Evolutionary conservation across 352 stramenopile species (phyloP).

Genomic region (Phytophthora quininea): DNA sequence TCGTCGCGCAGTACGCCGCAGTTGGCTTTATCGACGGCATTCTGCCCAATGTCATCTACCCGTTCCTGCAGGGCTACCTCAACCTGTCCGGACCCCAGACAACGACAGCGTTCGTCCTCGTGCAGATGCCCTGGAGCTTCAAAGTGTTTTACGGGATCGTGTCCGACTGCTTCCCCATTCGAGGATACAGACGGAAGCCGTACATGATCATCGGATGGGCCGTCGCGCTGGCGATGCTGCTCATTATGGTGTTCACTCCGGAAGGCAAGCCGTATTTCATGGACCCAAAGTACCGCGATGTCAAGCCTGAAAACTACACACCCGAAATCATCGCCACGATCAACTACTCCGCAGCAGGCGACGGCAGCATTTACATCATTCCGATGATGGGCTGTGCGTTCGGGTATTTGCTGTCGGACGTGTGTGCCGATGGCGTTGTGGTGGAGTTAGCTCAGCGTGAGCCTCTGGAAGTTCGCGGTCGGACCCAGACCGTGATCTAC

Average conservation of each 20-base stretch:
- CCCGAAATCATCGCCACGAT: conserved; percentile 40
- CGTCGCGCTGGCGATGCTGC: conserved; percentile 40
- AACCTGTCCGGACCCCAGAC: conserved; percentile 56
- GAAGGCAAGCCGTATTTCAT: conserved; percentile 50
- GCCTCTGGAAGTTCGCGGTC: conserved; percentile 45
- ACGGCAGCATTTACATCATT: conserved; percentile 49
- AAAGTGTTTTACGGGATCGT: conserved; percentile 73
- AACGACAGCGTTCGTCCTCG: conserved; percentile 44
- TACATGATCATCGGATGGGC: conserved; percentile 68
- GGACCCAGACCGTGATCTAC: conserved; percentile 60
- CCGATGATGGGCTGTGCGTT: conserved; percentile 52
- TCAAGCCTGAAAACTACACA: conserved; percentile 53
- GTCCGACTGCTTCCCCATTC: conserved; percentile 63
- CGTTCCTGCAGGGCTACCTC: conserved; percentile 65
- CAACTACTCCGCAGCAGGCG: conserved; percentile 40
- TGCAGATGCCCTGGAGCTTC: conserved; percentile 64
- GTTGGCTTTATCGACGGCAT: conserved; percentile 58
- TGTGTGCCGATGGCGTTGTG: conserved; percentile 56
- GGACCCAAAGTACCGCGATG: conserved; percentile 28
- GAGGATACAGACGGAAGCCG: conserved; percentile 51
- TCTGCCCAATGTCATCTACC: conserved; percentile 55
- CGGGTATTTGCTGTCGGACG: conserved; percentile 55
- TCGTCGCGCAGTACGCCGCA: conserved; percentile 59
- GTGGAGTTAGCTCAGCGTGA: conserved; percentile 58
- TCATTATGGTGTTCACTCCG: conserved; percentile 46